phyloP scores from a whole-genome alignment of 345 rosid genomes.

The Camelina sativa region DNA sequence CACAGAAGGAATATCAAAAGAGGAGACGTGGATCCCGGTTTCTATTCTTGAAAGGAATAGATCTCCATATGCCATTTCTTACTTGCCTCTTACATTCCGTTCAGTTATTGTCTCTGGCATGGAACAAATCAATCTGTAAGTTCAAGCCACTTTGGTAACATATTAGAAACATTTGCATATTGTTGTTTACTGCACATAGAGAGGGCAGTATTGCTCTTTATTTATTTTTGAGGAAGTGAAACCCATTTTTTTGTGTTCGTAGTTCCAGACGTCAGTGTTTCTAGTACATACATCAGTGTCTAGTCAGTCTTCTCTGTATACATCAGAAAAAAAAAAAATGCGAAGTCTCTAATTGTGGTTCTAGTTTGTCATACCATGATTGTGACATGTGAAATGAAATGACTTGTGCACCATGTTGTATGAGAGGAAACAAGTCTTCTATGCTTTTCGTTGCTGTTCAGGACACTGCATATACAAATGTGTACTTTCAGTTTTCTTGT shows the following conservation, averaged over 20 bases:
- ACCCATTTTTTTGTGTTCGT: conserved; percentile 1
- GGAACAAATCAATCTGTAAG: conserved; percentile 94
- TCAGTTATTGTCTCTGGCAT: conserved; percentile 73
- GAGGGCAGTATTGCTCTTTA: conserved; percentile 10
- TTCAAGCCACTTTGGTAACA: conserved; percentile 31
- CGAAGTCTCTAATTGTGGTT: not conserved
- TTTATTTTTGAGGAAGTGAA: conserved; percentile 14
- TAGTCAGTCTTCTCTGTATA: conserved; percentile 19
- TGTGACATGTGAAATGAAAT: conserved; percentile 7
- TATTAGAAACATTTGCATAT: conserved; percentile 1
- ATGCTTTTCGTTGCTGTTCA: conserved; percentile 12
- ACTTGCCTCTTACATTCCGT: conserved; percentile 87
- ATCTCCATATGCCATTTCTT: conserved; percentile 89
- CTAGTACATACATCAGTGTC: conserved; percentile 13
- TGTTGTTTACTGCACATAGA: conserved; percentile 16
- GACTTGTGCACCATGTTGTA: conserved; percentile 20
- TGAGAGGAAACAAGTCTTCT: not conserved
- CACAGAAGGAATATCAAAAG: conserved; percentile 71
- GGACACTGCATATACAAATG: not conserved
- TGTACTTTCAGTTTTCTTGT: not conserved
- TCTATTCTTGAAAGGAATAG: conserved; percentile 90
- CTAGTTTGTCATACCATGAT: conserved; percentile 1
- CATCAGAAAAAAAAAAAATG: not conserved
- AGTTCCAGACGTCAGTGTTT: conserved; percentile 23
- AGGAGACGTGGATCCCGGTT: conserved; percentile 88